Evolutionary conservation across 306 rosid species (phyloP).

Genomic region (Prunus kanzakura): DNA sequence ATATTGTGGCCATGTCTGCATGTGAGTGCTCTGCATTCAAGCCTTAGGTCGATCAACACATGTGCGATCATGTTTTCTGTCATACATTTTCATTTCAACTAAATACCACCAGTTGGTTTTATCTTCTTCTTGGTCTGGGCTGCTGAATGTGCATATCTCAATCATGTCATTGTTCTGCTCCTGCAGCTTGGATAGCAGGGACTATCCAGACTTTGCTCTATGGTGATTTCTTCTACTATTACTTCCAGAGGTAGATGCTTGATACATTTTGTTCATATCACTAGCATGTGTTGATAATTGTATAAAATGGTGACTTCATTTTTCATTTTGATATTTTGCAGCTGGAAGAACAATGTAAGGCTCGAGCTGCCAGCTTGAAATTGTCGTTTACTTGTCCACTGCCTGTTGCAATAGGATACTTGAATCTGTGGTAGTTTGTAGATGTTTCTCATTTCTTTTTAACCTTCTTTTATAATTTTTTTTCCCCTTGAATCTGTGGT

Average conservation of each 20-base stretch:
- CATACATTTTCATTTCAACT: background rate
- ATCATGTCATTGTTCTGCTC: background rate
- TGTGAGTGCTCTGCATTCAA: background rate
- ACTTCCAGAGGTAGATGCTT: slow-evolving; percentile 66
- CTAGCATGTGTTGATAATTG: slow-evolving; percentile 10
- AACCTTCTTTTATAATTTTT: background rate
- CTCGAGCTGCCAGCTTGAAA: slow-evolving; percentile 81
- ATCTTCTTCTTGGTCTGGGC: background rate
- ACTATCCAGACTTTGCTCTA: slow-evolving; percentile 76
- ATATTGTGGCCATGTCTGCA: background rate
- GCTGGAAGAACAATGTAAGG: slow-evolving; percentile 85
- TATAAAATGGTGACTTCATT: slow-evolving; percentile 11
- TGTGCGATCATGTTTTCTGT: background rate
- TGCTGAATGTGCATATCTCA: background rate
- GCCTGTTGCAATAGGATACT: slow-evolving; percentile 4
- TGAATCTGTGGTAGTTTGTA: background rate
- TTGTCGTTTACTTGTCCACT: background rate
- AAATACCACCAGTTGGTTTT: background rate
- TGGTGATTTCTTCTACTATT: slow-evolving; percentile 91
- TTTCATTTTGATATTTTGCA: slow-evolving; percentile 28
- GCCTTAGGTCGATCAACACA: background rate
- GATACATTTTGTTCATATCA: background rate
- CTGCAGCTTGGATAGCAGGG: slow-evolving; percentile 88
- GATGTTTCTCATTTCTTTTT: background rate
- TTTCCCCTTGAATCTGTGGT: slow-evolving; percentile 2